phyloP scores from a whole-genome alignment of 1,284 basidiomycete genomes.

The Xerocomus minutiporus region DNA sequence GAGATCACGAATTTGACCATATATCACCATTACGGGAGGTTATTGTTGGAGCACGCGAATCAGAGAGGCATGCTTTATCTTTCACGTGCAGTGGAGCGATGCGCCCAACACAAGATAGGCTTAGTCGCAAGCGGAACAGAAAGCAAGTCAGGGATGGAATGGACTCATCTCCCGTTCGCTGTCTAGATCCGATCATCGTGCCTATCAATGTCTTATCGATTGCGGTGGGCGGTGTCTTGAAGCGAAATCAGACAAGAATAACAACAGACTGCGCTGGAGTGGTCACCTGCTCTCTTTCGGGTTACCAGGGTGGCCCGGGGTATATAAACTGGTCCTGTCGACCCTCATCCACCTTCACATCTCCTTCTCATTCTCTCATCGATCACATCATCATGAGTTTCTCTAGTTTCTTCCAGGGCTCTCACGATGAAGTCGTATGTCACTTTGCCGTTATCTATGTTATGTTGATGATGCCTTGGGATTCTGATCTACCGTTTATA shows the following conservation, averaged over 20 bases:
- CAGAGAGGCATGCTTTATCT: background rate
- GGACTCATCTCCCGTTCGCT: background rate
- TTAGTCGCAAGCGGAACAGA: background rate
- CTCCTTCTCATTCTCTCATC: background rate
- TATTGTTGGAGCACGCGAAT: background rate
- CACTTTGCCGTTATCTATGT: background rate
- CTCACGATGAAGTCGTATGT: slow-evolving; percentile 9
- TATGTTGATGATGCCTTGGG: background rate
- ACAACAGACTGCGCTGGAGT: background rate
- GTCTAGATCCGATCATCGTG: slow-evolving; percentile 8
- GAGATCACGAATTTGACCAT: background rate
- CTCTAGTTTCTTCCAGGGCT: background rate
- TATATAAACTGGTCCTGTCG: slow-evolving; percentile 17
- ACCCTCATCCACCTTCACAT: background rate
- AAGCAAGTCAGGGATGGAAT: slow-evolving; percentile 1
- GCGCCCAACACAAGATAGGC: background rate
- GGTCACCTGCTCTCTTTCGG: slow-evolving; percentile 4
- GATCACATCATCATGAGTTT: slow-evolving; percentile 15
- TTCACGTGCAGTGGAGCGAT: background rate
- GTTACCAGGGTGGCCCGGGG: slow-evolving; percentile 10
- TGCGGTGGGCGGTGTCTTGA: slow-evolving; percentile 5
- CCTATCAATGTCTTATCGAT: slow-evolving; percentile 22
- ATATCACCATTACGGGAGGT: background rate
- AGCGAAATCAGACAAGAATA: slow-evolving; percentile 17
- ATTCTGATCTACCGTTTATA: slow-evolving; percentile 1